Evolutionary conservation across 768 basidiomycete genomes (phyloP).

Genomic region (Sistotremastrum suecicum): DNA sequence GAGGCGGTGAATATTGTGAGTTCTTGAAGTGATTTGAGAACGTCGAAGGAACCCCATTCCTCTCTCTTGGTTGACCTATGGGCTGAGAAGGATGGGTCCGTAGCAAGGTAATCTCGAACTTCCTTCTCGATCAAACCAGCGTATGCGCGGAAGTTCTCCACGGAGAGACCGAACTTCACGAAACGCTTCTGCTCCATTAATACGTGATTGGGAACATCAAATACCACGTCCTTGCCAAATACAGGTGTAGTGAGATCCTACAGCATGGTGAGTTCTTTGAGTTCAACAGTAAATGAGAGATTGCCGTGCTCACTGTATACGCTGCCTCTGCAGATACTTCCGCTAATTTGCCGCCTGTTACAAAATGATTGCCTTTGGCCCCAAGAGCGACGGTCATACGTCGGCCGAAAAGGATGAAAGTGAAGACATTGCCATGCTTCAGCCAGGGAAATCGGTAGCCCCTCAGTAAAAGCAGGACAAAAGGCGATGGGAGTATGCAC

Average conservation of each 20-base stretch:
- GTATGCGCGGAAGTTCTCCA: conserved; percentile 82
- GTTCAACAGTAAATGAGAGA: background rate
- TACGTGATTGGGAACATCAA: conserved; percentile 89
- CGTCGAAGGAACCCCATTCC: no score
- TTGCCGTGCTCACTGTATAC: conserved; percentile 48
- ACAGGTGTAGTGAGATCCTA: conserved; percentile 88
- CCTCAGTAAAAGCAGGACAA: background rate
- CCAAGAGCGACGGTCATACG: conserved; percentile 85
- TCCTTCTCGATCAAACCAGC: conserved; percentile 33
- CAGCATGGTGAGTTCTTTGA: conserved; percentile 6
- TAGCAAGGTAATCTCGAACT: conserved; percentile 10
- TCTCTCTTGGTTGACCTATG: no score
- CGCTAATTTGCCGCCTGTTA: conserved; percentile 86
- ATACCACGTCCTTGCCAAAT: conserved; percentile 95
- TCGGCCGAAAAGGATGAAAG: conserved; percentile 82
- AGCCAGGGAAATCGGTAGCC: background rate
- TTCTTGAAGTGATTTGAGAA: conserved; percentile 9
- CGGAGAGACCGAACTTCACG: conserved; percentile 88
- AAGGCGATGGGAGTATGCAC: conserved; percentile 21
- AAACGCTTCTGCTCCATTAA: conserved; percentile 99
- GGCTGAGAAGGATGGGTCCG: no score
- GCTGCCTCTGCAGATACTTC: conserved; percentile 93
- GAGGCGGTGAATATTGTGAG: conserved; percentile 35
- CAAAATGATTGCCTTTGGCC: conserved; percentile 83
- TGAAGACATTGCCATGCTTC: conserved; percentile 93